Conservation (phyloP, 148 eudicot species). For the Diospyros kaki region DNA sequence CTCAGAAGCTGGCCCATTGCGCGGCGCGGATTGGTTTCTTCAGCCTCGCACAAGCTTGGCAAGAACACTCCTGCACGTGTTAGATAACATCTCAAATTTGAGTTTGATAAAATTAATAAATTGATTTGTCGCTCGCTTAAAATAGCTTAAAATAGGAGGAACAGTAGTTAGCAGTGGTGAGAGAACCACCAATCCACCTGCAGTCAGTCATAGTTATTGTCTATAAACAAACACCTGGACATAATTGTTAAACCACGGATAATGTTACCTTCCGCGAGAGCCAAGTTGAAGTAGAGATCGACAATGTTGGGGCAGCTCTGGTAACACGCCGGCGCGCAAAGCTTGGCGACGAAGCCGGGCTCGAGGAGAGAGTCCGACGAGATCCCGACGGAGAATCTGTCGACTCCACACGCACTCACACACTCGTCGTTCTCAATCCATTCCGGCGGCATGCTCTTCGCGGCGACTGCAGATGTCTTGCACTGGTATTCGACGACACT, state of each 20-base stretch:
- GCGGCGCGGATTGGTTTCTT: slow-evolving; percentile 20
- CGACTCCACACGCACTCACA: slow-evolving; percentile 45
- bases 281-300: slow-evolving; percentile 75
- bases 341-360: slow-evolving; percentile 42
- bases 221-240: no score
- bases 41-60: slow-evolving; percentile 17
- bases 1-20: slow-evolving; percentile 20
- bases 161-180: no score
- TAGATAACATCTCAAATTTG: no score
- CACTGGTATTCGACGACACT: slow-evolving; percentile 17
- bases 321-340: slow-evolving; percentile 64
- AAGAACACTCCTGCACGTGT: slow-evolving; percentile 19
- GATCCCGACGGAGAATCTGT: slow-evolving; percentile 51
- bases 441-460: slow-evolving; percentile 17
- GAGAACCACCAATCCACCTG: no score
- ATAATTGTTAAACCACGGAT: no score
- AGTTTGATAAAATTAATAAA: no score
- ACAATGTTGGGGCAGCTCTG: slow-evolving; percentile 56
- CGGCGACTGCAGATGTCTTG: slow-evolving; percentile 33
- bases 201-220: no score
- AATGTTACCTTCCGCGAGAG: slow-evolving; percentile 64
- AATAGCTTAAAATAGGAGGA: no score
- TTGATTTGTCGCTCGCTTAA: no score
- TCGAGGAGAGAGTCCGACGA: slow-evolving; percentile 72
- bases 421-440: slow-evolving; percentile 30